phyloP scores from a whole-genome alignment of 176 grass and related monocot species.

The Lolium multiflorum region DNA sequence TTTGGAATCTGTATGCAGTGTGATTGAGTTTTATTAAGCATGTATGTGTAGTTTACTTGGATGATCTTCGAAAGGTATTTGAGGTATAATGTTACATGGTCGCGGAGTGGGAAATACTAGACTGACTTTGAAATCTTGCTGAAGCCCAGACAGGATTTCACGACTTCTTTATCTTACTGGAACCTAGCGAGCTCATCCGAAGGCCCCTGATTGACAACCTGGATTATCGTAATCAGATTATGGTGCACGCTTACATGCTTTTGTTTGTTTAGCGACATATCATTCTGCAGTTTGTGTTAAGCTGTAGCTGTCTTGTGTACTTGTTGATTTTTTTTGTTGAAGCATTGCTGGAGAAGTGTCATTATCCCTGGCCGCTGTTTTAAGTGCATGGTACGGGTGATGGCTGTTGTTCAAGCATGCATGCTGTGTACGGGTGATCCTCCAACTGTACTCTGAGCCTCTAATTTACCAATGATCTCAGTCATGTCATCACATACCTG shows the following conservation, averaged over 20 bases:
- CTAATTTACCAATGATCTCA: neutral
- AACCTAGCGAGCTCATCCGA: neutral
- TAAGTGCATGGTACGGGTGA: neutral
- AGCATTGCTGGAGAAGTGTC: neutral
- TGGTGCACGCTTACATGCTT: neutral
- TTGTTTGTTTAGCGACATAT: neutral
- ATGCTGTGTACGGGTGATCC: neutral
- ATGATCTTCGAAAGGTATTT: conserved; percentile 11
- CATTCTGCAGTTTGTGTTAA: conserved; percentile 12
- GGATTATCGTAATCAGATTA: neutral
- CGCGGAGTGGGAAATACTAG: neutral
- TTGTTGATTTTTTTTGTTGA: neutral
- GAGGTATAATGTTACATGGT: neutral
- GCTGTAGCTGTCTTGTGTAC: neutral
- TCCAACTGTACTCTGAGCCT: neutral
- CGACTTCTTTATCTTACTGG: neutral
- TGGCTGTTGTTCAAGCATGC: neutral
- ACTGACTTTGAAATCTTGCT: conserved; percentile 16
- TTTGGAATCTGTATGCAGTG: conserved; percentile 13
- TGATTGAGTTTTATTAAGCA: neutral
- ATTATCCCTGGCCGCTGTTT: neutral
- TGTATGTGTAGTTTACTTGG: conserved; percentile 3
- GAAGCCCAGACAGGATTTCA: neutral
- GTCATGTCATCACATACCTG: neutral
- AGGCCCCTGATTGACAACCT: neutral